Evolutionary conservation across 768 basidiomycete species (phyloP).

Genomic region (Phanerodontia chrysosporium): DNA sequence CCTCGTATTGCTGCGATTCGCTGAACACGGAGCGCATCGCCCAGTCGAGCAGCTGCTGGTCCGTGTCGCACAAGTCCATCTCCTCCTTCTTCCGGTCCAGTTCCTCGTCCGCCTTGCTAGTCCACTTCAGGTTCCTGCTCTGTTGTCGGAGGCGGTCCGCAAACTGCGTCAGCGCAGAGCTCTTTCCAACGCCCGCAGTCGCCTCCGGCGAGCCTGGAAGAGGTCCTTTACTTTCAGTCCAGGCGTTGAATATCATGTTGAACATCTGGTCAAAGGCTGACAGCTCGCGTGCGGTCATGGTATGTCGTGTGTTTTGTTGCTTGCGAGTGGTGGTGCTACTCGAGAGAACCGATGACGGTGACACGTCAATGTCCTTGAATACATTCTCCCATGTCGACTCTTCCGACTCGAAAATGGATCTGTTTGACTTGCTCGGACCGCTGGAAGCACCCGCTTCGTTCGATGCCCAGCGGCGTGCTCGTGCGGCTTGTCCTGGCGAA

Average conservation of each 20-base stretch:
- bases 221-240: constrained; percentile 25
- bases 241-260: constrained; percentile 60
- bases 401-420: constrained; percentile 25
- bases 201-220: not conserved
- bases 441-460: not conserved
- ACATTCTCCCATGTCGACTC: constrained; percentile 49
- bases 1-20: constrained; percentile 47
- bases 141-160: constrained; percentile 53
- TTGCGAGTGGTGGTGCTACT: constrained; percentile 14
- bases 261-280: constrained; percentile 72
- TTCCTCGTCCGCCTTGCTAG: constrained; percentile 46
- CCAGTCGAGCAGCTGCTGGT: constrained; percentile 73
- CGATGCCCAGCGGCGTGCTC: not conserved
- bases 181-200: constrained; percentile 6
- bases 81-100: constrained; percentile 70
- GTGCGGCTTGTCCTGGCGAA: not conserved
- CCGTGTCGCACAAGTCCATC: constrained; percentile 65
- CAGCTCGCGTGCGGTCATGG: constrained; percentile 67
- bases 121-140: constrained; percentile 46
- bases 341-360: constrained; percentile 22
- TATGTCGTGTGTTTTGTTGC: constrained; percentile 32
- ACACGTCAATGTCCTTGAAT: constrained; percentile 41
- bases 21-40: constrained; percentile 64
- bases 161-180: constrained; percentile 17
- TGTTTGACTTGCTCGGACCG: not conserved